Conservation (phyloP, 768 basidiomycete species). For the Auriscalpium orientale region DNA sequence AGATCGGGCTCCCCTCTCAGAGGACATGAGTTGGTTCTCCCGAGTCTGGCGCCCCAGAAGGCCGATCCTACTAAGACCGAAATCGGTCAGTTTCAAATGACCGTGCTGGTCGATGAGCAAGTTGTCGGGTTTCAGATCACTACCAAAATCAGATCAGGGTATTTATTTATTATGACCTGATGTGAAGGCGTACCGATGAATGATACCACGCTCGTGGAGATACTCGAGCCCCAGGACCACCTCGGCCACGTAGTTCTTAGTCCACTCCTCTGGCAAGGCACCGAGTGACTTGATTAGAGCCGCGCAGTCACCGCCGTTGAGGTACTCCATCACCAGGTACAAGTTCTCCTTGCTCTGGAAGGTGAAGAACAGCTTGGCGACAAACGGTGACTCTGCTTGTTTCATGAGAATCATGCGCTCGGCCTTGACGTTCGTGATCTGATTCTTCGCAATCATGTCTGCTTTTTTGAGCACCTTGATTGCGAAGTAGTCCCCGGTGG, state of each 20-base stretch:
- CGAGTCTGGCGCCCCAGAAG: conserved; percentile 94
- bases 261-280: conserved; percentile 92
- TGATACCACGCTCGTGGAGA: conserved; percentile 90
- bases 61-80: conserved; percentile 94
- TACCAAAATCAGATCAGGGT: conserved; percentile 25
- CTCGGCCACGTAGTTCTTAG: conserved; percentile 92
- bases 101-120: conserved; percentile 94
- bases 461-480: conserved; percentile 99
- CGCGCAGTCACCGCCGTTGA: conserved; percentile 97
- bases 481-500: conserved; percentile 96
- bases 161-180: not conserved
- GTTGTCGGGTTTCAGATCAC: conserved; percentile 97
- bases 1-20: conserved; percentile 23
- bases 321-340: conserved; percentile 99
- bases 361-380: conserved; percentile 95
- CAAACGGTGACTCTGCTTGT: conserved; percentile 96
- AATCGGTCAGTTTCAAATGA: conserved; percentile 96
- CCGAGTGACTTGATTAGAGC: conserved; percentile 96
- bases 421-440: conserved; percentile 99
- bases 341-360: conserved; percentile 99
- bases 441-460: conserved; percentile 99
- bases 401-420: conserved; percentile 99
- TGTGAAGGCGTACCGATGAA: conserved; percentile 72
- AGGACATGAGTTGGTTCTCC: conserved; percentile 34
- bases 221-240: conserved; percentile 93